These are phyloP conservation scores for Bolboschoenus planiculmis DNA, from an alignment of 176 grass and related monocot species.

Conservation along the genomic window DNA sequence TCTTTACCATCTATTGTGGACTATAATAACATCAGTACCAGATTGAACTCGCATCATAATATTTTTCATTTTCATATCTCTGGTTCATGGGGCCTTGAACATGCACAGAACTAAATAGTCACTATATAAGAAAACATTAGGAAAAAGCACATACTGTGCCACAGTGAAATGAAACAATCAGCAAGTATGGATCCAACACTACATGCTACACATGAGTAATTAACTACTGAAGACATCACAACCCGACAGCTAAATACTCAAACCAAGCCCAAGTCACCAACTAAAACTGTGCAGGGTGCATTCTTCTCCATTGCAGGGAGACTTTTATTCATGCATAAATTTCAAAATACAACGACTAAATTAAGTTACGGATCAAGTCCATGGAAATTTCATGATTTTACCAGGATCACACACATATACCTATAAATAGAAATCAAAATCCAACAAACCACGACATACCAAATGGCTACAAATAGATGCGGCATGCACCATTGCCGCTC, in stretches of 20 bases:
- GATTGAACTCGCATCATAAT: conserved; percentile 10
- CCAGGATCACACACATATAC: not conserved
- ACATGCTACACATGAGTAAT: not conserved
- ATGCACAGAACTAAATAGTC: not conserved
- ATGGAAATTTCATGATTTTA: not conserved
- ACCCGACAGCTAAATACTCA: not conserved
- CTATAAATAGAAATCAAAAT: not conserved
- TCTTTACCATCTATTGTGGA: not conserved
- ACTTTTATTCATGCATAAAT: not conserved
- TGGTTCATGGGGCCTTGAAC: not conserved
- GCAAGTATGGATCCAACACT: not conserved
- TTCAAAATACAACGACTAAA: not conserved
- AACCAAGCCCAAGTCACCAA: not conserved
- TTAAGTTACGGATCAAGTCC: not conserved
- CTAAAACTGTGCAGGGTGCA: not conserved
- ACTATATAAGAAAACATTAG: not conserved
- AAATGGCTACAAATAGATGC: conserved; percentile 84
- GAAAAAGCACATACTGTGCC: not conserved
- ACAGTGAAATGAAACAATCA: not conserved
- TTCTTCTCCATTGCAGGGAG: not conserved
- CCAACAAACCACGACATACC: conserved; percentile 31
- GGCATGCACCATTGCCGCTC: conserved; percentile 84
- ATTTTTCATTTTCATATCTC: not conserved
- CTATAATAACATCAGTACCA: not conserved
- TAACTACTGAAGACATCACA: not conserved